Percentiles rank a stretch among this genome's conserved stretches.
Conservation (phyloP, 352 stramenopile species). For the Thalassiosira livingstoniorum region DNA sequence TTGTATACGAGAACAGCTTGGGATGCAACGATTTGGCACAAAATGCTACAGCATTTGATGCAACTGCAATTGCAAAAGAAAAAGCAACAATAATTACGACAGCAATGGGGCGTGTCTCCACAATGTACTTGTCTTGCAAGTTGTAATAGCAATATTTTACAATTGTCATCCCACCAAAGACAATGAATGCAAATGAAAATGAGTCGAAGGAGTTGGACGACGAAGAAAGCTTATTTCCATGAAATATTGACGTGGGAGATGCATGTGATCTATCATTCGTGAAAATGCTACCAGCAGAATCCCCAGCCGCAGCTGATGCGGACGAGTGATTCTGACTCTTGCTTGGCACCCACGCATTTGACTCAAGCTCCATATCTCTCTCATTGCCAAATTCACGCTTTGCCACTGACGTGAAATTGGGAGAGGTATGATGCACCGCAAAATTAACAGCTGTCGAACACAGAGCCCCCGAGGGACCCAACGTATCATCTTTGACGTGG, state of each 20-base stretch:
- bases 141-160: constrained; percentile 47
- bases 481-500: background rate
- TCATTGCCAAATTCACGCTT: background rate
- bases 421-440: constrained; percentile 31
- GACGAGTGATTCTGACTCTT: background rate
- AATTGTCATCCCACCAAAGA: constrained; percentile 40
- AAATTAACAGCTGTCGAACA: constrained; percentile 27
- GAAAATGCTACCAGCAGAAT: background rate
- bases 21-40: background rate
- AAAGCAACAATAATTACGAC: constrained; percentile 31
- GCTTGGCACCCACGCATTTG: too few relatives aligned
- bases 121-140: constrained; percentile 43
- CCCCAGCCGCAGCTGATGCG: background rate
- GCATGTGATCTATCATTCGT: background rate
- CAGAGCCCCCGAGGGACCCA: too few relatives aligned
- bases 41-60: background rate
- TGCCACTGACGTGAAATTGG: background rate
- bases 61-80: constrained; percentile 19
- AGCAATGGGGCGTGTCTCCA: constrained; percentile 31
- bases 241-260: constrained; percentile 26
- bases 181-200: constrained; percentile 30
- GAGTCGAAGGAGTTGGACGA: constrained; percentile 17
- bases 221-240: constrained; percentile 16
- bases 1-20: too few relatives aligned
- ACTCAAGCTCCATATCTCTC: too few relatives aligned